A percentile compares a stretch with the other conserved stretches of the same genome.
Conservation (phyloP, 106 monocot species). For the Dioscorea alata region DNA sequence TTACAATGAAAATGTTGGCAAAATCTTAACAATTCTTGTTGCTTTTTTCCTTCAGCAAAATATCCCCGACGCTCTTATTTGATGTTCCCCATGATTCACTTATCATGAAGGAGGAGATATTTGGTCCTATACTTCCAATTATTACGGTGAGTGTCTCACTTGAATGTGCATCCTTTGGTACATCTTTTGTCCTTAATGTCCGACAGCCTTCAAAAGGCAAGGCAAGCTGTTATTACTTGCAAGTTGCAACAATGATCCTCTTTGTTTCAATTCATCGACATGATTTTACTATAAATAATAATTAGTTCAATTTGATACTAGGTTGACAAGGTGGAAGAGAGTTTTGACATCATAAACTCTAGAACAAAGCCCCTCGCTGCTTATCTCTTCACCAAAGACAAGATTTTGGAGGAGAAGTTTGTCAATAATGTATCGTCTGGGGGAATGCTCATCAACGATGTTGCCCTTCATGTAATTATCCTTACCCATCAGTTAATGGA, state of each 20-base stretch:
- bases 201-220: too few species aligned
- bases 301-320: not conserved
- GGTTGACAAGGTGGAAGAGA: conserved; percentile 61
- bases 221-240: not conserved
- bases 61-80: conserved; percentile 52
- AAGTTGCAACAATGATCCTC: not conserved
- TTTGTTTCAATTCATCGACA: not conserved
- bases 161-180: not conserved
- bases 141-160: conserved; percentile 30
- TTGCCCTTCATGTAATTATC: conserved; percentile 44
- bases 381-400: conserved; percentile 65
- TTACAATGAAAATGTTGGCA: too few species aligned
- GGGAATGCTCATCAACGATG: conserved; percentile 62
- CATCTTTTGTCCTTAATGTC: too few species aligned
- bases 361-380: conserved; percentile 64
- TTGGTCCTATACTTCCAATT: conserved; percentile 72
- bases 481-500: not conserved
- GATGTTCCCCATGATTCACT: conserved; percentile 55
- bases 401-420: conserved; percentile 52
- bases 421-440: conserved; percentile 52
- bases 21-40: too few species aligned
- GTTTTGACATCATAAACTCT: conserved; percentile 49
- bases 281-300: not conserved
- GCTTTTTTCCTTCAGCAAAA: conserved; percentile 23
- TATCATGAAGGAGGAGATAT: conserved; percentile 71